Evolutionary conservation across 148 eudicot species (phyloP).

Genomic region (Amaranthus hypochondriacus): DNA sequence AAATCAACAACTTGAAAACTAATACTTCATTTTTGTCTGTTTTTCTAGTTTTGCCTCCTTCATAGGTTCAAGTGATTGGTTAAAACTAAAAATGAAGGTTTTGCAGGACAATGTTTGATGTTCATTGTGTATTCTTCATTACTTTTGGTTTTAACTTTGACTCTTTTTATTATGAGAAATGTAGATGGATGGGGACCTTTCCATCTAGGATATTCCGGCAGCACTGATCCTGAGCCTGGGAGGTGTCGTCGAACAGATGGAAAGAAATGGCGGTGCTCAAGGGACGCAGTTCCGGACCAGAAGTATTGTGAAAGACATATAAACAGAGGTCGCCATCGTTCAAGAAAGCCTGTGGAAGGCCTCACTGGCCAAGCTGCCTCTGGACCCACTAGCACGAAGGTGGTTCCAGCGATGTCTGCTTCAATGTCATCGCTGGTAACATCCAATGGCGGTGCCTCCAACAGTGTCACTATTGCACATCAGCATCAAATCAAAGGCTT

Average conservation of each 20-base stretch:
- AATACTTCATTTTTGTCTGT: no score
- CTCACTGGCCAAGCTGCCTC: slow-evolving; percentile 62
- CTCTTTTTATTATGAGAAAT: slow-evolving; percentile 6
- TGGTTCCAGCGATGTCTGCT: slow-evolving; percentile 38
- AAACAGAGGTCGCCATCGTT: slow-evolving; percentile 93
- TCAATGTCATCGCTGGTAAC: slow-evolving; percentile 49
- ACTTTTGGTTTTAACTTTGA: neutral
- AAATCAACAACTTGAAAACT: no score
- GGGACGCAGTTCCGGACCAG: slow-evolving; percentile 82
- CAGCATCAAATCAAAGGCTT: slow-evolving; percentile 39
- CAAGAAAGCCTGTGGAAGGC: slow-evolving; percentile 97
- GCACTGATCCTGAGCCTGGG: slow-evolving; percentile 81
- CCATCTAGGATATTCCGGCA: slow-evolving; percentile 76
- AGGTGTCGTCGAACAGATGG: slow-evolving; percentile 93
- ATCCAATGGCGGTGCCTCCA: slow-evolving; percentile 38
- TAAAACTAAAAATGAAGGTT: neutral
- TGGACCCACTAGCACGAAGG: slow-evolving; percentile 49
- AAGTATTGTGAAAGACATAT: slow-evolving; percentile 91
- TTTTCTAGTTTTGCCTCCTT: no score
- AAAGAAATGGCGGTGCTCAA: slow-evolving; percentile 95
- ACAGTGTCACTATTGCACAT: slow-evolving; percentile 34
- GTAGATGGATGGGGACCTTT: slow-evolving; percentile 66
- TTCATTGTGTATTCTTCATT: neutral
- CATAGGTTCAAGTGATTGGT: neutral
- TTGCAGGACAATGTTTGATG: neutral